Evolutionary conservation across 345 rosid genomes (phyloP), one percentile per base, ranked within the genome.

Genomic region (Rhodamnia rubescens): DNA sequence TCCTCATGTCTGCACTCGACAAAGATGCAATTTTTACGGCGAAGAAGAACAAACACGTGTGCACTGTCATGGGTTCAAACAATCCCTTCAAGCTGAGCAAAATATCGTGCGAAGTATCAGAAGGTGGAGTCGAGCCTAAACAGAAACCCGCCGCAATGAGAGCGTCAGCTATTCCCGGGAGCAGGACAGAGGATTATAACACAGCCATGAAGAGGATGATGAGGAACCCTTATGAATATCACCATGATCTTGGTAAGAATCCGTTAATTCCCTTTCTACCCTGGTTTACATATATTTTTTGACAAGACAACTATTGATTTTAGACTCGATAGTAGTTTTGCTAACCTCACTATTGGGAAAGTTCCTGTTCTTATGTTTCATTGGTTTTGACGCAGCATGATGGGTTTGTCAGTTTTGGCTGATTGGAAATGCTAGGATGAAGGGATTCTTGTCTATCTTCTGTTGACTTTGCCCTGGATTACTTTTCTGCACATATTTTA

Each of bases 141-240:
- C 40, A 22, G 69, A 74, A 47, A 27, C 61, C 83, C 81, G 8
- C 40, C 32, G 6, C 82, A 42, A 87, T 83, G 82, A 84, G 86
- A 12, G 84, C 85, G 26, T 90, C 93, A 9, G 87, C 88, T 24
- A 89, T 90, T 82, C 90, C 92, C 83, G 91, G 85, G 85, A 90
- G 88, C 89, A 92, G 84, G 86, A 87, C 91, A 93, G 96, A 95
- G 42, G 94, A 93, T 44, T 96, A 95, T 86, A 95, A 96, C 87
- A 89, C 85, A 42, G 94, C 95, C 89, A 96, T 95, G 98, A 95
- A 94, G 93, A 91, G 90, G 87, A 88, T 94, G 95, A 96, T 92
- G 99, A 94, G 98, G 84, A 95, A 89, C 91, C 98, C 98, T 3
- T 96, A 93, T 85, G 98, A 96, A 86, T 96, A 96, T 90, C 98